phyloP scores from a whole-genome alignment of 2,329 filamentous ascomycete genomes.

The Monilinia fructicola region DNA sequence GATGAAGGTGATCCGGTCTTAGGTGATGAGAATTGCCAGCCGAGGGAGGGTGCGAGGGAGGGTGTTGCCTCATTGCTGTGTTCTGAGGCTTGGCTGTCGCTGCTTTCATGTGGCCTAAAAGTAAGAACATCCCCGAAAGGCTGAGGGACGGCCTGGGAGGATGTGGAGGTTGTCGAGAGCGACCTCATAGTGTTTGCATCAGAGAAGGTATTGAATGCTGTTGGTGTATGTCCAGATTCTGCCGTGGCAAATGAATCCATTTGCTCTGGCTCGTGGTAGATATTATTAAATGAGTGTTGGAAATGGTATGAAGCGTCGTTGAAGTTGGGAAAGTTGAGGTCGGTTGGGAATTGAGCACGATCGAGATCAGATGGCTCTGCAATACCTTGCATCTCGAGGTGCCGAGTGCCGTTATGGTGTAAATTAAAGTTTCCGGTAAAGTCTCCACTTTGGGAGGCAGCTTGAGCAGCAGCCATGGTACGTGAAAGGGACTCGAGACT shows the following conservation, averaged over 20 bases:
- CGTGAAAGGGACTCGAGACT: slow-evolving; percentile 37
- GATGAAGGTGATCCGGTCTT: slow-evolving; percentile 29
- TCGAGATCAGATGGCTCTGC: slow-evolving; percentile 5
- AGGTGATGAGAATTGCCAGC: slow-evolving; percentile 31
- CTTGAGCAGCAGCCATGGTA: slow-evolving; percentile 34
- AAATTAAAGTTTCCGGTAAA: slow-evolving; percentile 27
- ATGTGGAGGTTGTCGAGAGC: slow-evolving; percentile 29
- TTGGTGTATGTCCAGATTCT: slow-evolving; percentile 30
- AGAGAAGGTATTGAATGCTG: slow-evolving; percentile 30
- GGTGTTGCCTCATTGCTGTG: slow-evolving; percentile 26
- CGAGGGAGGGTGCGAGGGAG: slow-evolving; percentile 18
- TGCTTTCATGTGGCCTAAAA: slow-evolving; percentile 24
- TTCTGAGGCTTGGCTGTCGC: slow-evolving; percentile 32
- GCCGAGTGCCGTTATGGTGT: not conserved
- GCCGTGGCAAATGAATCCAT: slow-evolving; percentile 24
- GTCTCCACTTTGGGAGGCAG: slow-evolving; percentile 29
- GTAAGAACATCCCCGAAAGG: slow-evolving; percentile 25
- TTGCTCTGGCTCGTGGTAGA: slow-evolving; percentile 11
- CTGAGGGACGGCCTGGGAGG: slow-evolving; percentile 32
- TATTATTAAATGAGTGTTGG: not conserved
- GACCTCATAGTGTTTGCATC: slow-evolving; percentile 13
- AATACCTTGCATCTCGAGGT: not conserved
- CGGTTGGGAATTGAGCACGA: slow-evolving; percentile 28
- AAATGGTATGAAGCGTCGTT: not conserved
- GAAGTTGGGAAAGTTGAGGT: slow-evolving; percentile 1